phyloP scores from a whole-genome alignment of 495 filamentous ascomycete species.

The Daldinia decipiens region DNA sequence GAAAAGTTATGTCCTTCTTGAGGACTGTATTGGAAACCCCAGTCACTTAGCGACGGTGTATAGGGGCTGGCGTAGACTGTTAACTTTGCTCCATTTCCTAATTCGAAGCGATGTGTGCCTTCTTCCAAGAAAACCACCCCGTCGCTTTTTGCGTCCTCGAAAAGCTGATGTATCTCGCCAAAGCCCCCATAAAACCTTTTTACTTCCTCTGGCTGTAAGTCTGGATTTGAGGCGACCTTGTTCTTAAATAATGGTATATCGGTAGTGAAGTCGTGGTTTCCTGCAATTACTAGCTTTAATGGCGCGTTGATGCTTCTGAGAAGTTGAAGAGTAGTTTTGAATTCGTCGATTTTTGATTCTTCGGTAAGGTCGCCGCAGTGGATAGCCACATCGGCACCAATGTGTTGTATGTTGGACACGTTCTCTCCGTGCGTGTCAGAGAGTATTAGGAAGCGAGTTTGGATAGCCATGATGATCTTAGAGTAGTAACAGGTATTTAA shows the following conservation, averaged over 20 bases:
- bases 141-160: neutral
- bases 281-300: neutral
- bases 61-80: neutral
- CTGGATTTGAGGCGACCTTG: neutral
- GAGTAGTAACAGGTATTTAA: too few species aligned
- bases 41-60: neutral
- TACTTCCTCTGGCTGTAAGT: neutral
- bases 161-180: neutral
- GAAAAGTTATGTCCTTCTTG: neutral
- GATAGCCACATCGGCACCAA: neutral
- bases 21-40: neutral
- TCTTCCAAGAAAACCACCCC: neutral
- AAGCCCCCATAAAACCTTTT: neutral
- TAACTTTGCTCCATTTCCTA: neutral
- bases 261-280: neutral
- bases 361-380: neutral
- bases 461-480: neutral
- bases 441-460: neutral
- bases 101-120: neutral
- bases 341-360: neutral
- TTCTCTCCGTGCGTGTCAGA: neutral
- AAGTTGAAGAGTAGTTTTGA: neutral
- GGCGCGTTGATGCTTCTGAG: neutral
- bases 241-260: neutral
- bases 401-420: neutral